Conservation (phyloP, 768 basidiomycete genomes). For the Candolleomyces eurysporus region DNA sequence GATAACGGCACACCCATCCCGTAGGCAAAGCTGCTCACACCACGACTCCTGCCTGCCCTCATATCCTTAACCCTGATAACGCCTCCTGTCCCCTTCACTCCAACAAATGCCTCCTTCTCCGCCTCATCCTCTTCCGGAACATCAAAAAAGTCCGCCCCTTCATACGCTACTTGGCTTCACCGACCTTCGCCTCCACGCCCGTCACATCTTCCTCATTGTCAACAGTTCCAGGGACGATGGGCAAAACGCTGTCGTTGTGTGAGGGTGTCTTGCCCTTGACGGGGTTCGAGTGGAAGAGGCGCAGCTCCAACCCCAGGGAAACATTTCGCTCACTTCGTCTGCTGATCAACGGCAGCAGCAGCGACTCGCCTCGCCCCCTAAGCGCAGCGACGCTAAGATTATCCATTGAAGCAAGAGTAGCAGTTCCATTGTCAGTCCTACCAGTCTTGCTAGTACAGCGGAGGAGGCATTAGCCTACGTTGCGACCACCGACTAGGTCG, state of each 20-base stretch:
- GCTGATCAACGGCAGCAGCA: not conserved
- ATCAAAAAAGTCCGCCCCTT: conserved; percentile 46
- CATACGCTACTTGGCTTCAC: conserved; percentile 39
- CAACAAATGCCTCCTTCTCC: conserved; percentile 34
- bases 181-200: conserved; percentile 45
- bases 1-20: conserved; percentile 9
- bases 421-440: not conserved
- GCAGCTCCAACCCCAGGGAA: conserved; percentile 10
- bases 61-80: conserved; percentile 19
- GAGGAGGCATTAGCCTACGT: not conserved
- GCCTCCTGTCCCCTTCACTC: conserved; percentile 30
- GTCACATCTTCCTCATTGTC: conserved; percentile 23
- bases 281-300: not conserved
- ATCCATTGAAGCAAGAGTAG: not conserved
- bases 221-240: conserved; percentile 12
- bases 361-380: not conserved
- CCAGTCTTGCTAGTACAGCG: not conserved
- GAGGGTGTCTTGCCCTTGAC: not conserved
- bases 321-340: not conserved
- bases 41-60: conserved; percentile 11
- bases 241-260: conserved; percentile 5
- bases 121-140: conserved; percentile 24
- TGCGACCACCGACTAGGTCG: not conserved
- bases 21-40: conserved; percentile 10
- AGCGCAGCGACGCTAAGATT: no score